A percentile compares a stretch with the other conserved stretches of the same genome.
Evolutionary conservation across 768 basidiomycete species (phyloP).

Genomic region (Heimioporus sp.): DNA sequence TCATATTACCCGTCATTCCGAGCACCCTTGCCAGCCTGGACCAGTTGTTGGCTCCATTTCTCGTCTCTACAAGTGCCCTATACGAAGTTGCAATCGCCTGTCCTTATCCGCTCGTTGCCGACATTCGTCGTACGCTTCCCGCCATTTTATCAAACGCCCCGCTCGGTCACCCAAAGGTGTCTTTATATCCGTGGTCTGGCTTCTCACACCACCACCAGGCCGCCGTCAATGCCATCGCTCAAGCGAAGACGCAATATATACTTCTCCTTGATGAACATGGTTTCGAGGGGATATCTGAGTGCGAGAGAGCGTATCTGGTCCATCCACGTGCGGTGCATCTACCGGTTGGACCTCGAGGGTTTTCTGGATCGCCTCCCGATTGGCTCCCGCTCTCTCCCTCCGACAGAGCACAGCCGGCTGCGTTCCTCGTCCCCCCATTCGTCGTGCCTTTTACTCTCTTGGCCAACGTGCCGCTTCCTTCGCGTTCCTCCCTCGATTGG

Average conservation of each 20-base stretch:
- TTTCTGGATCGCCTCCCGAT: constrained; percentile 21
- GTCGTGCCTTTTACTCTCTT: constrained; percentile 38
- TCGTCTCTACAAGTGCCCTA: constrained; percentile 34
- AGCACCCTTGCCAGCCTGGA: constrained; percentile 34
- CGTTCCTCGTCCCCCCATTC: constrained; percentile 63
- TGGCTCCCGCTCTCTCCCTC: constrained; percentile 34
- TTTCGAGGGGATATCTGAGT: constrained; percentile 33
- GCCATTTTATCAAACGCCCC: constrained; percentile 27
- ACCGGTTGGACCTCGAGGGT: constrained; percentile 44
- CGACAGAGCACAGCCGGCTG: constrained; percentile 36
- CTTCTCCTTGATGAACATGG: constrained; percentile 52
- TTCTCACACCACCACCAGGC: constrained; percentile 20
- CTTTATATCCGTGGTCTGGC: constrained; percentile 34
- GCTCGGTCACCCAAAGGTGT: constrained; percentile 41
- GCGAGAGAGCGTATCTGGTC: constrained; percentile 40
- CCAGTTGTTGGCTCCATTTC: constrained; percentile 37
- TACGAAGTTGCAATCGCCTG: constrained; percentile 49
- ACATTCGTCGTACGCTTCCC: constrained; percentile 37
- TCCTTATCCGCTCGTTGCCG: constrained; percentile 35
- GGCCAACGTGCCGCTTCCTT: constrained; percentile 13
- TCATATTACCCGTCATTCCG: constrained; percentile 45
- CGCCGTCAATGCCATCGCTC: constrained; percentile 37
- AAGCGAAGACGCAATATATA: constrained; percentile 46
- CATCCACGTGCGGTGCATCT: constrained; percentile 35
- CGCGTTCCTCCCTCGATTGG: constrained; percentile 24